Base-by-base conservation (phyloP, 2,329 filamentous ascomycete species). In the Scedosporium minutisporum region DNA sequence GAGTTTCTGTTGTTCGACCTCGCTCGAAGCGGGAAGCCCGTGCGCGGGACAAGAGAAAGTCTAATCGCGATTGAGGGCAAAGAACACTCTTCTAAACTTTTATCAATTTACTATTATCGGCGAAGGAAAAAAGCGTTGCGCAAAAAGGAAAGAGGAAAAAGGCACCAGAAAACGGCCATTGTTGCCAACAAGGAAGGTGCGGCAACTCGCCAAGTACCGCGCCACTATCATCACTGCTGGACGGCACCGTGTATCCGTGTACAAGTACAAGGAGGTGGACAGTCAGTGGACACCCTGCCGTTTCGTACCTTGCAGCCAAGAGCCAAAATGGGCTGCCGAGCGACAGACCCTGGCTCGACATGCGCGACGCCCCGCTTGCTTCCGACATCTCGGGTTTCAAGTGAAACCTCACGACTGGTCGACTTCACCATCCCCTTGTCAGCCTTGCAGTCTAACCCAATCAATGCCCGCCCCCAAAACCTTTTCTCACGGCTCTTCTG, bases 301-400 rank as follows among this genome's bases (percentile, higher is more conserved):
- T 55, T 55, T 55, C 51, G 51, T 55, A 29, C 51, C 51, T 55
- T 55, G 51, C 51, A 55, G 51, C 51, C 51, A 55, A 55, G 51
- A 55, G 33, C 33, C 33, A 38, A 38, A 38, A 48, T 21, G 44
- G n/a, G 44, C 44, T 48, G n/a, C 44, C 44, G 44, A 21, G 44
- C 10, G 44, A 48, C 44, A 9, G 44, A 18, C 58, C 23, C 58
- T 51, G 29, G 29, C 29, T 33, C 29, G 7, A 9, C 29, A 9
- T 21, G 58, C 41, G 33, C 44, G 33, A 27, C 48, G 16, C 58
- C 60, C 60, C 46, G 14, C 59, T 27, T 14, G 55, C 60, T 57
- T 78, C 75, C 73, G 73, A 81, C 78, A 69, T 69, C 68, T 73
- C 70, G 68, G 68, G 77, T 80, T 80, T 80, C 78, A 77, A 66